These are phyloP conservation scores for Boletus sp. DNA, from an alignment of 1,284 basidiomycete species.

Conservation along the genomic window DNA sequence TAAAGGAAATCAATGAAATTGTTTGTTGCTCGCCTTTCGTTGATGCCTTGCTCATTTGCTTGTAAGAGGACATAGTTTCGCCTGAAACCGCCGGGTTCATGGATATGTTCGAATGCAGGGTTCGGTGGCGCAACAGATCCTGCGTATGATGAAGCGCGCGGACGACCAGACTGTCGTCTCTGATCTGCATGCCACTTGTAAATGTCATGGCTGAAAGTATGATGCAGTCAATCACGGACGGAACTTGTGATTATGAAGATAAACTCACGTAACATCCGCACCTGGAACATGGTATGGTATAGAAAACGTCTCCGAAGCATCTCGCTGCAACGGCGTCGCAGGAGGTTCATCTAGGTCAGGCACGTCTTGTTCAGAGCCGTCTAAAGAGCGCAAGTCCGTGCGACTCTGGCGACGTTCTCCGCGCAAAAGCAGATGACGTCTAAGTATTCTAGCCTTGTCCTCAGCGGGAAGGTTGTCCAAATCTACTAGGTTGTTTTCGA, in stretches of 20 bases:
- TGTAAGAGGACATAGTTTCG: conserved; percentile 79
- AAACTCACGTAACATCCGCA: conserved; percentile 85
- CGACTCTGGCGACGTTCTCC: conserved; percentile 60
- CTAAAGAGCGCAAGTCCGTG: conserved; percentile 28
- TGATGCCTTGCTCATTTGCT: conserved; percentile 64
- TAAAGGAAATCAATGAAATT: conserved; percentile 94
- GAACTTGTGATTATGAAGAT: conserved; percentile 7
- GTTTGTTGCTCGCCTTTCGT: conserved; percentile 66
- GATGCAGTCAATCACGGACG: conserved; percentile 12
- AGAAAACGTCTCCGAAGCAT: conserved; percentile 69
- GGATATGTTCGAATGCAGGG: conserved; percentile 86
- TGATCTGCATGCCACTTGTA: conserved; percentile 92
- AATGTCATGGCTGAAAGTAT: conserved; percentile 69
- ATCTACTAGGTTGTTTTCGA: conserved; percentile 34
- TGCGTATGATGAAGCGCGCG: conserved; percentile 72
- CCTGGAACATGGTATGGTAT: conserved; percentile 83
- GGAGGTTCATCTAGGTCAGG: conserved; percentile 25
- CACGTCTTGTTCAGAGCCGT: conserved; percentile 37
- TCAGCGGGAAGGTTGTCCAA: conserved; percentile 68
- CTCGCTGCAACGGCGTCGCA: conserved; percentile 31
- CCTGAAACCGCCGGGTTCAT: conserved; percentile 91
- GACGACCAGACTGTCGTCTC: conserved; percentile 53
- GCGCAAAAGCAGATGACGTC: conserved; percentile 76
- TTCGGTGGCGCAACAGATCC: conserved; percentile 54
- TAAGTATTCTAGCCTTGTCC: conserved; percentile 80